Percentiles rank a stretch among this genome's conserved stretches.
Conservation (phyloP, 805 yeast genomes). For the Candida sithepensis region DNA sequence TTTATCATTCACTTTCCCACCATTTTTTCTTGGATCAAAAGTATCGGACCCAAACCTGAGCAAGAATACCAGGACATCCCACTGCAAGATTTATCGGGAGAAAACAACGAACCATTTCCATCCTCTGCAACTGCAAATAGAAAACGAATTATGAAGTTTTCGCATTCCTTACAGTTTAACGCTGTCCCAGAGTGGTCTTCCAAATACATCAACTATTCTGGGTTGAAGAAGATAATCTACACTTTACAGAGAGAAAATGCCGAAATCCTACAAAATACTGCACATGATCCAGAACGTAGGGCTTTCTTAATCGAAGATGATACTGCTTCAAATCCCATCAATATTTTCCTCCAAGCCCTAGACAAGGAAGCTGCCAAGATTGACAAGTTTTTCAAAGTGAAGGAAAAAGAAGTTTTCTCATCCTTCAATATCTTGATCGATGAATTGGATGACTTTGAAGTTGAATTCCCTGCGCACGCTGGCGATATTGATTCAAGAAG, state of each 20-base stretch:
- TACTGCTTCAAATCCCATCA: conserved; percentile 42
- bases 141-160: conserved; percentile 69
- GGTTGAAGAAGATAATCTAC: conserved; percentile 71
- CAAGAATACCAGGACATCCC: conserved; percentile 12
- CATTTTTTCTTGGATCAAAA: conserved; percentile 2
- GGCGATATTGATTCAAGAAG: conserved; percentile 15
- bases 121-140: neutral
- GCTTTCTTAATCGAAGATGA: conserved; percentile 31
- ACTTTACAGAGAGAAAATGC: conserved; percentile 65
- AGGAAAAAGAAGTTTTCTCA: conserved; percentile 54
- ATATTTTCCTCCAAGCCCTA: conserved; percentile 65
- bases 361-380: conserved; percentile 76
- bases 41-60: neutral
- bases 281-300: conserved; percentile 23
- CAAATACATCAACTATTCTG: conserved; percentile 41
- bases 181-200: conserved; percentile 56
- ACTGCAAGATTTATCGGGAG: conserved; percentile 16
- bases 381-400: conserved; percentile 66
- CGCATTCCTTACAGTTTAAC: conserved; percentile 51
- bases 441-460: conserved; percentile 63
- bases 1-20: neutral
- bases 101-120: neutral
- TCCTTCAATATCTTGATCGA: conserved; percentile 54
- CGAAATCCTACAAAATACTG: conserved; percentile 23
- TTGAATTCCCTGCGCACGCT: conserved; percentile 24